phyloP scores from a whole-genome alignment of 192 early-diverging fungal species.

The Coemansia sp. region DNA sequence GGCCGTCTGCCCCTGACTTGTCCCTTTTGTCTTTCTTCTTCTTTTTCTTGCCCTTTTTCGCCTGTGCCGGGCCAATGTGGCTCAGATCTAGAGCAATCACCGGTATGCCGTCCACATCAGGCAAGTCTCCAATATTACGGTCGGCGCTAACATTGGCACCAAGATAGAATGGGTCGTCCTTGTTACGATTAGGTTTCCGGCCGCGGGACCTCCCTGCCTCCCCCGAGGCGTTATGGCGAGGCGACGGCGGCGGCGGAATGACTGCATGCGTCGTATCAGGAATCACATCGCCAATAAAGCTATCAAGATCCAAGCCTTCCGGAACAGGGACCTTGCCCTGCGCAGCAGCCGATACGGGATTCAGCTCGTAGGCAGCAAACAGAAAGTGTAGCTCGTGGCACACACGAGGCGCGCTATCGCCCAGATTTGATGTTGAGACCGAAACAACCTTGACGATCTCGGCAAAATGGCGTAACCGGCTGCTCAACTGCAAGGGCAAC shows the following conservation, averaged over 20 bases:
- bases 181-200: constrained; percentile 42
- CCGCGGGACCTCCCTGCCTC: constrained; percentile 19
- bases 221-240: constrained; percentile 21
- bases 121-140: constrained; percentile 52
- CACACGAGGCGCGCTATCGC: constrained; percentile 53
- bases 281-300: constrained; percentile 76
- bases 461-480: constrained; percentile 30
- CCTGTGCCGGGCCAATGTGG: constrained; percentile 16
- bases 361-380: constrained; percentile 83
- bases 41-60: neutral
- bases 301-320: constrained; percentile 81
- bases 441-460: constrained; percentile 40
- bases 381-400: constrained; percentile 63
- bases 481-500: constrained; percentile 78
- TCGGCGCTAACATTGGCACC: constrained; percentile 29
- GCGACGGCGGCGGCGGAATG: constrained; percentile 43
- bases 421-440: constrained; percentile 34
- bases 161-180: constrained; percentile 64
- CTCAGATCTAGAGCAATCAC: constrained; percentile 74
- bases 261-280: constrained; percentile 62
- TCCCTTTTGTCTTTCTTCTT: constrained; percentile 19
- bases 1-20: constrained; percentile 3
- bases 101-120: constrained; percentile 81
- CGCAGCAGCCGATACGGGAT: constrained; percentile 87
- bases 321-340: constrained; percentile 90